Base-by-base conservation (phyloP, 169 alveolate species). In the Plasmodium knowlesi region DNA sequence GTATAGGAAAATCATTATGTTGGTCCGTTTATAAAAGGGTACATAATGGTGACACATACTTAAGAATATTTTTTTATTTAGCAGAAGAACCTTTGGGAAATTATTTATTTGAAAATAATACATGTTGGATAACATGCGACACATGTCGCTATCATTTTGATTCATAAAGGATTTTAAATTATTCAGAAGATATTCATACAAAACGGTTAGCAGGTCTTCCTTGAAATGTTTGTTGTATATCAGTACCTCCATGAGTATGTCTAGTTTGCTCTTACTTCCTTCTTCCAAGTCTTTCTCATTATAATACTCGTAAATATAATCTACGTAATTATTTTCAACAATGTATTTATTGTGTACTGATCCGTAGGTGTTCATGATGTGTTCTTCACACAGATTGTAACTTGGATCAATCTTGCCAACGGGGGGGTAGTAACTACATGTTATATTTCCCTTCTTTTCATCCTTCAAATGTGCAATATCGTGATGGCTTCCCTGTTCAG, bases 261-360 rank as follows among this genome's bases (percentile, higher is more conserved):
- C 80, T 30, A 86, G 16, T 76, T 86, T 86, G 32, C 85, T 86
- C 67, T 73, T 86, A 28, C 67, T 86, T 76, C 61, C 54, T 3
- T 86, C 93, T 39, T 50, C 71, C 4, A 86, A 41, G 22, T 86
- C 85, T 50, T 86, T 86, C 30, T 86, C 80, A 76, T 86, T 86
- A 70, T 86, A 86, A 86, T 86, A 86, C 67, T 86, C 93, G 71
- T 86, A 86, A 74, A 86, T 86, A 57, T 86, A 86, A 76, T 86
- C 85, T 53, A 78, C 80, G 80, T 78, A 76, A 10, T 86, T 74
- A 28, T 86, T 86, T 76, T 86, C 93, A 41, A 76, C 81, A 86
- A 86, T 86, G 32, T 53, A 86, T 86, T 86, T 78, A 78, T 86
- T 86, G 46, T 86, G 93, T 19, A 86, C 6, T 9, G 93, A 86